phyloP scores from a whole-genome alignment of 768 basidiomycete genomes.

The Boletus reticuloceps region DNA sequence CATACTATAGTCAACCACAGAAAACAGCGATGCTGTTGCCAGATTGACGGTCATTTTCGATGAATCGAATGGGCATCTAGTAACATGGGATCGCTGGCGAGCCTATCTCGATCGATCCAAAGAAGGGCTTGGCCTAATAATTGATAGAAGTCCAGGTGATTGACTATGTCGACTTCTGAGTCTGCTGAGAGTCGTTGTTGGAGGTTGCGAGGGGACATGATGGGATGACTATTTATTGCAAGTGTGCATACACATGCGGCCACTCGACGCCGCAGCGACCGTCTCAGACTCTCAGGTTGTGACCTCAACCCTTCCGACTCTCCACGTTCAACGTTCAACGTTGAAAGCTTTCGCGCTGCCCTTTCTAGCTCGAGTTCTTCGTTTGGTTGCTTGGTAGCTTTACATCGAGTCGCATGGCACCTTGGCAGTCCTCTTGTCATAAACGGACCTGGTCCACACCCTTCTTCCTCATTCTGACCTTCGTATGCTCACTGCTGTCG shows the following conservation, averaged over 20 bases:
- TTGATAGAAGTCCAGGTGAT: no score
- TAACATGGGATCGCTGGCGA: no score
- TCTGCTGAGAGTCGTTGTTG: no score
- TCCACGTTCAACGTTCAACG: neutral
- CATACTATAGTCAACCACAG: no score
- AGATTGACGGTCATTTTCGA: no score
- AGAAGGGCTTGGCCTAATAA: neutral
- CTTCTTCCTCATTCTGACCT: slow-evolving; percentile 1
- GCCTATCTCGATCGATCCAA: neutral
- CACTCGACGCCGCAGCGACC: neutral
- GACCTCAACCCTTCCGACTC: no score
- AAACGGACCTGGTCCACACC: slow-evolving; percentile 2
- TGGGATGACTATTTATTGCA: no score
- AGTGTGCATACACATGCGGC: slow-evolving; percentile 12
- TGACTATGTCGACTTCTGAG: no score
- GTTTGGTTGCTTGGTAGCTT: neutral
- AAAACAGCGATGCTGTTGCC: no score
- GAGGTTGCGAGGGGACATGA: no score
- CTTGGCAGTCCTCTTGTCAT: neutral
- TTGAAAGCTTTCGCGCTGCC: neutral
- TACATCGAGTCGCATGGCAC: slow-evolving; percentile 6
- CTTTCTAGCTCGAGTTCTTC: neutral
- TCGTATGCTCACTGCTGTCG: slow-evolving; percentile 15
- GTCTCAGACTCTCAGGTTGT: neutral
- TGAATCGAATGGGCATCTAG: no score